Evolutionary conservation across 163 green algal genomes (phyloP), one percentile per base, ranked within the genome.

Genomic region (Smithsoniella earleae): DNA sequence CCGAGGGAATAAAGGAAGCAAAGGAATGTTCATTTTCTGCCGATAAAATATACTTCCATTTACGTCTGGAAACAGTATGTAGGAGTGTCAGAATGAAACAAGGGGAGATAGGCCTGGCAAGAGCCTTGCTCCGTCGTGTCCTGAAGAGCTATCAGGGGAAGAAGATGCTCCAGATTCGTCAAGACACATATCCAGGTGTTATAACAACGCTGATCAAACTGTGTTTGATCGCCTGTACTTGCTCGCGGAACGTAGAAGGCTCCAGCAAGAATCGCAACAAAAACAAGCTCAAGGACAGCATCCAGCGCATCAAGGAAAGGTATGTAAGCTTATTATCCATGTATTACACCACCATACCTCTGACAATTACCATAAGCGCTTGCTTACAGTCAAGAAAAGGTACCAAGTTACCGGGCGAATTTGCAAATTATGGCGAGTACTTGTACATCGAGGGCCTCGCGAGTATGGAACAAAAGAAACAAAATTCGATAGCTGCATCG

Each of bases 351-450:
- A 49, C 40, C 40, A 49, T 49, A 10, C 13, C 40, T 13, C 10
- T 13, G 40, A 49, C 13, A 10, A 49, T 22, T 49, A 49, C 40
- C 13, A 13, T 49, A 49, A n/a, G n/a, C n/a, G n/a, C n/a, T 49
- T 49, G 10, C 13, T 10, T 49, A 13, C 40, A 49, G 40, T 49
- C 40, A 10, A 49, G 10, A 49, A 49, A 10, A 49, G 40, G 40
- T 10, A 49, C 10, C 10, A 49, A 69, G 27, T 38, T 69, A 13
- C 38, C 30, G 20, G 58, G 58, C 18, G 25, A 69, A 33, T 69
- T 43, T 69, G 58, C 58, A 10, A 69, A 69, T 31, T 69, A 69
- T 69, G 58, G 58, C 22, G 58, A 69, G 58, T 69, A 43, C 25
- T 38, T 69, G 25, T 69, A 69, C 58, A 69, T 69, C 18, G 58